These are phyloP conservation scores for Oryza meridionalis DNA, from an alignment of 176 grass and related monocot species.

Conservation along the genomic window DNA sequence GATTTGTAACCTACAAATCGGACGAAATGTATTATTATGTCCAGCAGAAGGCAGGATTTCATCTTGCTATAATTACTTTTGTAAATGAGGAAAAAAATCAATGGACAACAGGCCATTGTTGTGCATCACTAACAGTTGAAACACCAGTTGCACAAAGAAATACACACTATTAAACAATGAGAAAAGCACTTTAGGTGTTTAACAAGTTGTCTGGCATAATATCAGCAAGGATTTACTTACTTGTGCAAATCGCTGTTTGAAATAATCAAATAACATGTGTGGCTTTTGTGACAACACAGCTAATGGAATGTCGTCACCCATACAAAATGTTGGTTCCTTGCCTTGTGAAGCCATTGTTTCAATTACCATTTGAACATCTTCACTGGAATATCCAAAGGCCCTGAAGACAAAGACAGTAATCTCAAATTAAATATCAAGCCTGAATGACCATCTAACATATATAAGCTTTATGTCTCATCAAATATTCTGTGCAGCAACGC, in stretches of 20 bases:
- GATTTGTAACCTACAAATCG: conserved; percentile 88
- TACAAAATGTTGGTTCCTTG: conserved; percentile 99
- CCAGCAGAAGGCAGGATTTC: conserved; percentile 28
- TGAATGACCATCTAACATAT: conserved; percentile 26
- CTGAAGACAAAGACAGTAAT: conserved; percentile 52
- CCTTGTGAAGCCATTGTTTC: conserved; percentile 99
- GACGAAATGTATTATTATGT: conserved; percentile 16
- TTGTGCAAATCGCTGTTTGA: conserved; percentile 99
- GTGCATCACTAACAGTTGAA: conserved; percentile 15
- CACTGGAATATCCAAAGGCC: conserved; percentile 99
- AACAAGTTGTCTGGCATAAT: background rate
- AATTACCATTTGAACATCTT: conserved; percentile 99
- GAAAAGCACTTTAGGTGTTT: conserved; percentile 5
- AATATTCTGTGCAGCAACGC: conserved; percentile 9
- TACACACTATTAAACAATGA: background rate
- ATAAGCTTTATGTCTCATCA: background rate
- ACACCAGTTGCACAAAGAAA: background rate
- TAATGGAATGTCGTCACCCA: conserved; percentile 99
- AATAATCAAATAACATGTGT: conserved; percentile 96
- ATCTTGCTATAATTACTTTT: conserved; percentile 18
- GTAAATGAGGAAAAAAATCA: conserved; percentile 22
- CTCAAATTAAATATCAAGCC: conserved; percentile 43
- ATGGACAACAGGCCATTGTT: background rate
- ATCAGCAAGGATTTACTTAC: conserved; percentile 59
- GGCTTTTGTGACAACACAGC: conserved; percentile 83